A percentile compares a stretch with the other conserved stretches of the same genome.
Evolutionary conservation across 805 yeast species (phyloP).

Genomic region (Saccharomycopsis fibuligera): DNA sequence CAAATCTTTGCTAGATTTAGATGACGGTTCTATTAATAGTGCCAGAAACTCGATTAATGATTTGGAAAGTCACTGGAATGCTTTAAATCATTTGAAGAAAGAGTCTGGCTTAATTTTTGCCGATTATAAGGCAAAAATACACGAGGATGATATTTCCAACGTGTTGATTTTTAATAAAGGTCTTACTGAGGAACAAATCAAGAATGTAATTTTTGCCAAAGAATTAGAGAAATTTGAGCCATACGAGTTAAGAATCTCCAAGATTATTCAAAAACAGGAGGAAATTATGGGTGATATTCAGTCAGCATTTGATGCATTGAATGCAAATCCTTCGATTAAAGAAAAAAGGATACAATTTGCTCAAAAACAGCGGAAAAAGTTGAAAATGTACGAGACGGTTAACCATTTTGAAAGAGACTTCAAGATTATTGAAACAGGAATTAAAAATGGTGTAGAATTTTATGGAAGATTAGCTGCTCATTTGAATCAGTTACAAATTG

Average conservation of each 20-base stretch:
- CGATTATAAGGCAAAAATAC: constrained; percentile 64
- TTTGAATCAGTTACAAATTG: constrained; percentile 23
- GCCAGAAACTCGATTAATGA: constrained; percentile 36
- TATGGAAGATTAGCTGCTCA: constrained; percentile 42
- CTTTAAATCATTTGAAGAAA: constrained; percentile 53
- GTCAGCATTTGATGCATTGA: constrained; percentile 40
- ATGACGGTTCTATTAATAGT: constrained; percentile 33
- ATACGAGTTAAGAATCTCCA: constrained; percentile 57
- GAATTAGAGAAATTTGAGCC: constrained; percentile 76
- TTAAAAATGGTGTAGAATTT: constrained; percentile 54
- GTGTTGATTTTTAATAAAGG: constrained; percentile 60
- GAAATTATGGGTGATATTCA: constrained; percentile 38
- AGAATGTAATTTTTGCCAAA: constrained; percentile 49
- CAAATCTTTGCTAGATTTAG: constrained; percentile 60
- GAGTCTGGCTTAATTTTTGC: constrained; percentile 57
- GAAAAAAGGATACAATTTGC: constrained; percentile 36
- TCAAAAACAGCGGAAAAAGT: constrained; percentile 31
- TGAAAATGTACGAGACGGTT: constrained; percentile 31
- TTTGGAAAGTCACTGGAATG: constrained; percentile 53
- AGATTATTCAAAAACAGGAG: constrained; percentile 61
- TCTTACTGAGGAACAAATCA: constrained; percentile 50
- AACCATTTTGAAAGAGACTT: constrained; percentile 43
- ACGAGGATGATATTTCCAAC: constrained; percentile 79
- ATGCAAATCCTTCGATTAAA: constrained; percentile 39
- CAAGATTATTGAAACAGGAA: constrained; percentile 56